Base-by-base conservation (phyloP, 1,284 basidiomycete genomes). In the Irpex lacteus region DNA sequence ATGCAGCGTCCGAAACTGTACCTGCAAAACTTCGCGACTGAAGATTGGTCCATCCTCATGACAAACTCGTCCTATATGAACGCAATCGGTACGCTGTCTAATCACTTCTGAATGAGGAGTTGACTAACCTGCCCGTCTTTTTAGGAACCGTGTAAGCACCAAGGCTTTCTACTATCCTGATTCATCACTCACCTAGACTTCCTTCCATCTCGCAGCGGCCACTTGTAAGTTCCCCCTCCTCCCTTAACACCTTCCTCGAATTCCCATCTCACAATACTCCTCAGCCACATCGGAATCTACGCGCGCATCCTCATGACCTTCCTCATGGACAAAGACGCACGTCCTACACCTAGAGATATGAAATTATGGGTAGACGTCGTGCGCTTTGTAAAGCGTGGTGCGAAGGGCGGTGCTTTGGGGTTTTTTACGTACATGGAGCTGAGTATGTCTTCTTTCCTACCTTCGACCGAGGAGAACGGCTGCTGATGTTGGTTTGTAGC, bases 351-450 rank as follows among this genome's bases (percentile, higher is more conserved):
- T 2, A 79, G 81, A 52, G 82, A 87, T 67, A 87, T 86, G 85
- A 85, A 86, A 68, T 77, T 87, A 7, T 89, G 87, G 87, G 86
- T 89, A 47, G 85, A 88, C 70, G 75, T 81, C 47, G 76, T 87
- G 49, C 78, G 82, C n/a, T 86, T 82, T 73, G 70, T 88, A 71
- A 89, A 89, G 73, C 77, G 79, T 9, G 81, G 81, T 44, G 83
- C 85, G 1, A 78, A 77, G 0, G 85, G 84, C 6, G 84, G 85
- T 21, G 81, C 82, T 5, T 76, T 88, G 5, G 81, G 82, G 19
- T 88, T 88, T 76, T 88, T 89, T 77, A 87, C 86, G 3, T 88
- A 88, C 72, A 81, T 82, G 75, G 86, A 88, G 68, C 78, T 88
- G 37, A 81, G 82, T 82, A 63, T n/a, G n/a, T n/a, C n/a, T n/a